Conservation (phyloP, 345 rosid species). For the Populus pruinosa region DNA sequence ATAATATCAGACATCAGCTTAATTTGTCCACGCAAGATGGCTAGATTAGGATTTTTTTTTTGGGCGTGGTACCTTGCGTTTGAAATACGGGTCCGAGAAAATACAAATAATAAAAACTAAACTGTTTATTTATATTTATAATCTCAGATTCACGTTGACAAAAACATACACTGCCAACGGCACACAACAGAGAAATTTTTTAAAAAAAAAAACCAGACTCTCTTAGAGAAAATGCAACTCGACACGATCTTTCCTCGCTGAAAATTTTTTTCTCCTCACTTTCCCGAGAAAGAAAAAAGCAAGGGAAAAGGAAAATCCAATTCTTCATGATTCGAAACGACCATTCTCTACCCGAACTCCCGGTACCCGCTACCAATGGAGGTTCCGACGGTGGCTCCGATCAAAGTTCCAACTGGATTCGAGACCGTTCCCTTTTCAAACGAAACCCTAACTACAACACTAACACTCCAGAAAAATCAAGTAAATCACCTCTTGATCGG, state of each 20-base stretch:
- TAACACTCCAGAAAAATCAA: slow-evolving; percentile 30
- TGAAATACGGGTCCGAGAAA: too few relatives aligned
- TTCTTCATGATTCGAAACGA: slow-evolving; percentile 47
- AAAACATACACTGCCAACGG: neutral
- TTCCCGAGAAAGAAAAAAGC: neutral
- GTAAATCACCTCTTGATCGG: slow-evolving; percentile 44
- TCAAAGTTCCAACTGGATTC: slow-evolving; percentile 39
- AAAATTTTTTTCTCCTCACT: neutral
- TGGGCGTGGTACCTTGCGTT: too few relatives aligned
- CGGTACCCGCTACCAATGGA: slow-evolving; percentile 8
- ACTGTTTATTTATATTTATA: too few relatives aligned
- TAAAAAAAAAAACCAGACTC: neutral
- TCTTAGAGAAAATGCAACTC: too few relatives aligned
- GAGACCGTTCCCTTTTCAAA: slow-evolving; percentile 67
- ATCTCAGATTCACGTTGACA: neutral
- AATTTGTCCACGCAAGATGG: too few relatives aligned
- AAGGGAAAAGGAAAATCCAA: neutral
- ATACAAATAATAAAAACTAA: too few relatives aligned
- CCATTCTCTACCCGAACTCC: slow-evolving; percentile 17
- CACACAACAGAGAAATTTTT: neutral
- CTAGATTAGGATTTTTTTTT: too few relatives aligned
- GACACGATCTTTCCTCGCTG: neutral
- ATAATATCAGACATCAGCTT: too few relatives aligned
- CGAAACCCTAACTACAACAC: slow-evolving; percentile 38
- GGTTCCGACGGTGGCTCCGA: slow-evolving; percentile 20